Evolutionary conservation across 768 basidiomycete genomes (phyloP).

Genomic region (Fibroporia radiculosa): DNA sequence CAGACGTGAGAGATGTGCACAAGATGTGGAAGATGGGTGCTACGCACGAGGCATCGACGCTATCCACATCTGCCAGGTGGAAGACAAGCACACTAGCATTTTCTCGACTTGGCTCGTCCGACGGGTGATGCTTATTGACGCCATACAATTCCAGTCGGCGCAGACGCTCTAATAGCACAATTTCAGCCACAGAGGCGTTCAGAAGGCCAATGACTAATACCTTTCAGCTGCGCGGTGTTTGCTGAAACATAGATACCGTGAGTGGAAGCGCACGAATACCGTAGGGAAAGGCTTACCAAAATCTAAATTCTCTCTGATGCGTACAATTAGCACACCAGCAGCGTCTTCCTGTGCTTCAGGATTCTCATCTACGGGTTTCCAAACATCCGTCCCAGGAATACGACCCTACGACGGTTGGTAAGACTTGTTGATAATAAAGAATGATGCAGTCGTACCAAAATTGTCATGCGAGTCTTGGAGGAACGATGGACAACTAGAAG

Average conservation of each 20-base stretch:
- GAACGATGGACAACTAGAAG: slow-evolving; percentile 86
- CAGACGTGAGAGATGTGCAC: background rate
- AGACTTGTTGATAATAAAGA: background rate
- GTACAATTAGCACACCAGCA: slow-evolving; percentile 77
- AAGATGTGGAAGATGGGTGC: background rate
- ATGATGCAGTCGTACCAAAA: slow-evolving; percentile 49
- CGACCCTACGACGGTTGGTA: slow-evolving; percentile 47
- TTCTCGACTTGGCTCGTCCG: slow-evolving; percentile 73
- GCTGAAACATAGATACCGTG: slow-evolving; percentile 34
- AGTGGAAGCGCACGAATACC: background rate
- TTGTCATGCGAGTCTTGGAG: slow-evolving; percentile 84
- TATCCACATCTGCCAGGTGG: slow-evolving; percentile 89
- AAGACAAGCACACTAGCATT: slow-evolving; percentile 78
- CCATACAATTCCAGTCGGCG: slow-evolving; percentile 88
- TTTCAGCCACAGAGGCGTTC: background rate
- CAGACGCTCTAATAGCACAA: slow-evolving; percentile 51
- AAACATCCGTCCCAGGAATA: slow-evolving; percentile 80
- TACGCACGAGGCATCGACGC: slow-evolving; percentile 83
- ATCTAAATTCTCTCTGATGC: slow-evolving; percentile 85
- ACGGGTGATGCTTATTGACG: slow-evolving; percentile 70
- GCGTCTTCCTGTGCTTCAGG: slow-evolving; percentile 76
- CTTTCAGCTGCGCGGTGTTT: slow-evolving; percentile 93
- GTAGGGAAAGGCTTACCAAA: slow-evolving; percentile 52
- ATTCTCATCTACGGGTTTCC: slow-evolving; percentile 87
- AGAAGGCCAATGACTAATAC: slow-evolving; percentile 23